Conservation (phyloP, 2,329 filamentous ascomycete species). For the Cercospora sojina region DNA sequence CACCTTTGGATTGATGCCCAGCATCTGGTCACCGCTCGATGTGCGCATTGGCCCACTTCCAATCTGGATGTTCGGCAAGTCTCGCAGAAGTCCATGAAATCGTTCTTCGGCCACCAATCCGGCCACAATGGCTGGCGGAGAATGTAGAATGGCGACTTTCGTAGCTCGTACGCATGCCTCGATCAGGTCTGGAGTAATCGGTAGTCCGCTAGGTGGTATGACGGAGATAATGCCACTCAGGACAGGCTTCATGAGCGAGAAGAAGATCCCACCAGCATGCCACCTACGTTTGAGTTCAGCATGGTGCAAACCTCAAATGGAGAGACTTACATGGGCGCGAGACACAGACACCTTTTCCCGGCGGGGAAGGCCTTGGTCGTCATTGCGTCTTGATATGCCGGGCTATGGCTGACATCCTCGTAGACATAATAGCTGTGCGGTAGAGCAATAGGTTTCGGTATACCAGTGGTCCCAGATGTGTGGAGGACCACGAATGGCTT, state of each 20-base stretch:
- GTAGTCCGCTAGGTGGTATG: slow-evolving; percentile 2
- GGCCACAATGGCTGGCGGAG: slow-evolving; percentile 8
- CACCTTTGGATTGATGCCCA: neutral
- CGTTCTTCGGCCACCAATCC: neutral
- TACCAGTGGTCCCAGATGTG: slow-evolving; percentile 21
- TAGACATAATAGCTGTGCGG: slow-evolving; percentile 13
- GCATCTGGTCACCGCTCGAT: neutral
- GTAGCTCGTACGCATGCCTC: neutral
- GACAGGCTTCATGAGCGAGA: slow-evolving; percentile 9
- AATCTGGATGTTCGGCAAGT: neutral
- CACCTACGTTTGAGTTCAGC: neutral
- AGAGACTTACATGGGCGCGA: neutral
- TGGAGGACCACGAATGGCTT: slow-evolving; percentile 18
- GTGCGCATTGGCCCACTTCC: slow-evolving; percentile 11
- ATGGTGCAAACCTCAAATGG: too few relatives aligned
- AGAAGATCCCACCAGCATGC: slow-evolving; percentile 15
- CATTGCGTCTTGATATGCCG: neutral
- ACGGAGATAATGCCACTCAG: slow-evolving; percentile 5
- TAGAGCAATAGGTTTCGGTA: slow-evolving; percentile 15
- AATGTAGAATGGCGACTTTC: neutral
- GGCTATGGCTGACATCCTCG: neutral
- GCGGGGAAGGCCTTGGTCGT: neutral
- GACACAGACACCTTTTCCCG: neutral
- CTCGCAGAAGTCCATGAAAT: neutral
- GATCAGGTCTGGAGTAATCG: slow-evolving; percentile 5